Evolutionary conservation across 805 yeast species (phyloP), one percentile per base, ranked within the genome.

Genomic region (Wickerhamomyces kurtzmanii): DNA sequence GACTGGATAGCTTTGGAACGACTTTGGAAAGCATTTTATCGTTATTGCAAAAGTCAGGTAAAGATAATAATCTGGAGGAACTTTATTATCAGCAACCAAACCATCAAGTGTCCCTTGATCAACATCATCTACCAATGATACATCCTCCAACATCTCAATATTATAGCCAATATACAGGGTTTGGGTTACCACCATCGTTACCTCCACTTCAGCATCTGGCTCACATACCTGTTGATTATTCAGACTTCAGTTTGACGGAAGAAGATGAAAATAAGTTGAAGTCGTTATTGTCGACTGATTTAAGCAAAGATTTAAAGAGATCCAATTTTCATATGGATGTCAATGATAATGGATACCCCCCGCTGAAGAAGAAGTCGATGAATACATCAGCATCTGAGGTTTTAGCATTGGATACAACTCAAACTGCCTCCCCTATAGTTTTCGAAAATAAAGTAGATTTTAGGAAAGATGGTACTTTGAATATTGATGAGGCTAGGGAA

Each of bases 1-100:
- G 63, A 29, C 38, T 65, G 13, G 52, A 54, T 18, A 50, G 53
- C 7, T 56, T 65, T 34, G 68, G 59, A 23, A 42, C 50, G 21
- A 55, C 63, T 15, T 32, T 65, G 24, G 59, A 55, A 5, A 51
- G 50, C 8, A 60, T 65, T 22, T 34, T 63, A 18, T 37, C 43
- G 2, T 36, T 61, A 21, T 39, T 64, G 18, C 53, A 57, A 30
- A 44, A 46, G 46, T 42, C n/a, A n/a, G n/a, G n/a, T n/a, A n/a
- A n/a, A n/a, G n/a, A n/a, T n/a, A n/a, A n/a, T n/a, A n/a, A n/a
- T n/a, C n/a, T n/a, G n/a, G n/a, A n/a, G n/a, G n/a, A n/a, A n/a
- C n/a, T n/a, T n/a, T n/a, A n/a, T n/a, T n/a, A n/a, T n/a, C n/a
- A n/a, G n/a, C n/a, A n/a, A n/a, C n/a, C n/a, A n/a, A n/a, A n/a